Evolutionary conservation across 768 basidiomycete species (phyloP).

Genomic region (Lactifluus echinatus): DNA sequence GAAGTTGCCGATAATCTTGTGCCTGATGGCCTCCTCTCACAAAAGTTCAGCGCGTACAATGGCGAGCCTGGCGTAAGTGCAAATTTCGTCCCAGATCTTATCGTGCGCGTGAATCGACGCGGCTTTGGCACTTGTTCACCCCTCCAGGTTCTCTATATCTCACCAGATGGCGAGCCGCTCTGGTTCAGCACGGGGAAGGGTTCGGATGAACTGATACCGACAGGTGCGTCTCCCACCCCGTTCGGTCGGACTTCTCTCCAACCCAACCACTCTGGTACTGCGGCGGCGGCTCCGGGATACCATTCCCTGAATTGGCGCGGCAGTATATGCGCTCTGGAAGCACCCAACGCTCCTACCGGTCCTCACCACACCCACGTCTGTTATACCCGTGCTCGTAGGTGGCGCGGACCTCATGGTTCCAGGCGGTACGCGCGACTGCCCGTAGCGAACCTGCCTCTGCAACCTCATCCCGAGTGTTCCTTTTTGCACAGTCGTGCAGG

Average conservation of each 20-base stretch:
- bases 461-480: constrained; percentile 1
- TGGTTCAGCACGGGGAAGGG: constrained; percentile 73
- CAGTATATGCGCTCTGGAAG: constrained; percentile 76
- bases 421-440: constrained; percentile 48
- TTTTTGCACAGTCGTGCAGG: constrained; percentile 46
- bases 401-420: constrained; percentile 91
- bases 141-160: constrained; percentile 52
- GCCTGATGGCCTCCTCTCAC: constrained; percentile 60
- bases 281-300: background rate
- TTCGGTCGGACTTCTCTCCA: no score
- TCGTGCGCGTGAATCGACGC: background rate
- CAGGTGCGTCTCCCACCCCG: constrained; percentile 32
- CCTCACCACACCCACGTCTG: constrained; percentile 61
- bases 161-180: constrained; percentile 58
- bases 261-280: no score
- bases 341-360: constrained; percentile 56
- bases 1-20: constrained; percentile 64
- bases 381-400: constrained; percentile 59
- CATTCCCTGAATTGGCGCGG: background rate
- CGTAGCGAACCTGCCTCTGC: background rate
- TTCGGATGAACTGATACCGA: constrained; percentile 63
- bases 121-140: background rate
- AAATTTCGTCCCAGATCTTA: background rate
- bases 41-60: constrained; percentile 59
- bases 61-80: constrained; percentile 58